Evolutionary conservation across 2,329 filamentous ascomycete genomes (phyloP).

Genomic region (Niveomyces coronatus): DNA sequence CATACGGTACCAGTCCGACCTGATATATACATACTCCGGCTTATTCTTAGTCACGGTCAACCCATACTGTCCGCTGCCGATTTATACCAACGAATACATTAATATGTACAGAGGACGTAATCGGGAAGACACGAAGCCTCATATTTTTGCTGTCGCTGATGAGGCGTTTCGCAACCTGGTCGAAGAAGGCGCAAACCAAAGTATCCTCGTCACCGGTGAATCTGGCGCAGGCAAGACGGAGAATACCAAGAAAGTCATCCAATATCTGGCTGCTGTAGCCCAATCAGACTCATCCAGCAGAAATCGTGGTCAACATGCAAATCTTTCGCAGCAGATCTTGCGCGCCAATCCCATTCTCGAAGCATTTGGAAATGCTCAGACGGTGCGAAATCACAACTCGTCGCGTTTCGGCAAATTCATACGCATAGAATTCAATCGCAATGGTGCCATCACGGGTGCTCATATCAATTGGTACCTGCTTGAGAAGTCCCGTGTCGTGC

Average conservation of each 20-base stretch:
- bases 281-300: slow-evolving; percentile 64
- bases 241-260: slow-evolving; percentile 99
- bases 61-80: slow-evolving; percentile 87
- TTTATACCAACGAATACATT: slow-evolving; percentile 93
- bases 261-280: slow-evolving; percentile 92
- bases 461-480: slow-evolving; percentile 98
- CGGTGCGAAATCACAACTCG: slow-evolving; percentile 95
- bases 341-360: slow-evolving; percentile 95
- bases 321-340: slow-evolving; percentile 90
- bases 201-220: slow-evolving; percentile 94
- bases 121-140: slow-evolving; percentile 88
- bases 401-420: slow-evolving; percentile 99
- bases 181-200: slow-evolving; percentile 91
- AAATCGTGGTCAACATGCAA: slow-evolving; percentile 57
- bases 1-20: slow-evolving; percentile 86
- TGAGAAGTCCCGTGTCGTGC: slow-evolving; percentile 95
- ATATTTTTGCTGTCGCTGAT: slow-evolving; percentile 97
- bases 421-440: slow-evolving; percentile 82
- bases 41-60: slow-evolving; percentile 96
- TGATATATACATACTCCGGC: slow-evolving; percentile 98
- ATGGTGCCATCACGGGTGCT: slow-evolving; percentile 84
- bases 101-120: slow-evolving; percentile 94
- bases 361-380: slow-evolving; percentile 96
- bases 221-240: slow-evolving; percentile 97
- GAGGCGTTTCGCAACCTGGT: slow-evolving; percentile 93